These are phyloP conservation scores for Zygotorulaspora chibaensis DNA, from an alignment of 805 yeast species.

Conservation along the genomic window DNA sequence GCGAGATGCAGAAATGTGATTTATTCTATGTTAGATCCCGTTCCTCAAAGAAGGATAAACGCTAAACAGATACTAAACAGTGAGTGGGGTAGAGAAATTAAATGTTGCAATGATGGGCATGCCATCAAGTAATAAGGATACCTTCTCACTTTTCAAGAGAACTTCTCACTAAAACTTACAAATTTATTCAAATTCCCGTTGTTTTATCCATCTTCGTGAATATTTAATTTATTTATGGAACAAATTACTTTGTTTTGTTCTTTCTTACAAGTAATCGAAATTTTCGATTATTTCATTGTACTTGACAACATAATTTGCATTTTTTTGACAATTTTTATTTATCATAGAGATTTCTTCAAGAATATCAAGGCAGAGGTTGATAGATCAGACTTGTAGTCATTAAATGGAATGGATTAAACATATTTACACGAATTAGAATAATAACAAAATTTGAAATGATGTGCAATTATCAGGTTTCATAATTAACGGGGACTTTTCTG, in stretches of 20 bases:
- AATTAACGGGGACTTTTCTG: conserved; percentile 17
- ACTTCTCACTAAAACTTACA: neutral
- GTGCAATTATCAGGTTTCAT: conserved; percentile 1
- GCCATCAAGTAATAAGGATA: conserved; percentile 10
- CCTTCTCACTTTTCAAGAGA: neutral
- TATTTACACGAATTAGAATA: neutral
- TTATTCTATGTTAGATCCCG: conserved; percentile 89
- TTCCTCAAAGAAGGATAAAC: conserved; percentile 79
- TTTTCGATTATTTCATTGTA: neutral
- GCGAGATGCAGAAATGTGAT: conserved; percentile 90
- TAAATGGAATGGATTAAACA: neutral
- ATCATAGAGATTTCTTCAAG: no score
- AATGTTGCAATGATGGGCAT: conserved; percentile 65
- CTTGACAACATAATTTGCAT: neutral
- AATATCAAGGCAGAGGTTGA: no score
- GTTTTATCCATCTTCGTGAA: no score
- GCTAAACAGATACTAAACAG: conserved; percentile 84
- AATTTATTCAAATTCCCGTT: neutral
- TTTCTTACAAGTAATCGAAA: neutral
- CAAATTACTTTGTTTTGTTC: neutral
- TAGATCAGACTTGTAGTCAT: no score
- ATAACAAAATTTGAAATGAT: neutral
- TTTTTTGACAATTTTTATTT: no score
- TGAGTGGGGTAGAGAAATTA: conserved; percentile 94
- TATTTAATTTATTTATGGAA: neutral